These are phyloP conservation scores for Candida dendrica DNA, from an alignment of 805 yeast genomes.

Conservation along the genomic window DNA sequence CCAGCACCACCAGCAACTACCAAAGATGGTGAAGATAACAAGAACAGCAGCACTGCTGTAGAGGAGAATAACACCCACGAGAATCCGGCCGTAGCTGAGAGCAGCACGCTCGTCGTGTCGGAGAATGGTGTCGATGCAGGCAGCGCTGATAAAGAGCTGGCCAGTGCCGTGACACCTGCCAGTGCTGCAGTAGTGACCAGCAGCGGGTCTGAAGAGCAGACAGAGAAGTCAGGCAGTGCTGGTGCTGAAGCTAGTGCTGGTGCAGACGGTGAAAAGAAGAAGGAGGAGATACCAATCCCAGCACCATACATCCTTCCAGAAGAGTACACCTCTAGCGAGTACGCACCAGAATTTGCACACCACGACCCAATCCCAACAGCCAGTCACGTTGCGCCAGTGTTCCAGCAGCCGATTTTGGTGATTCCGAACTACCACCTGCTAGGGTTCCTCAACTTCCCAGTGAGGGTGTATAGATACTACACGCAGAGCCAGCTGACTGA, in stretches of 20 bases:
- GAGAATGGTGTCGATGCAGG: no score
- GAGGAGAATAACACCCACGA: conserved; percentile 5
- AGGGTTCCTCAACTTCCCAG: conserved; percentile 75
- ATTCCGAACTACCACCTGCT: conserved; percentile 69
- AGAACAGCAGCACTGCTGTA: conserved; percentile 2
- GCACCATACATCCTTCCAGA: conserved; percentile 56
- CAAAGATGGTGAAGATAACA: no score
- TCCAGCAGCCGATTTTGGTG: conserved; percentile 73
- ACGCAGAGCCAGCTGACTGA: conserved; percentile 67
- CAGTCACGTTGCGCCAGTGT: conserved; percentile 45
- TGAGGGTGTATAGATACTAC: conserved; percentile 71
- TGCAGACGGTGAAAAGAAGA: conserved; percentile 8
- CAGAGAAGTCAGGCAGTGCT: no score
- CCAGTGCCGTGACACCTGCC: no score
- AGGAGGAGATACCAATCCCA: conserved; percentile 36
- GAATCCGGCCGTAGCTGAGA: conserved; percentile 2
- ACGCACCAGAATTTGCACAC: conserved; percentile 40
- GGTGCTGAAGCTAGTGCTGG: no score
- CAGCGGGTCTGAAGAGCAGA: no score
- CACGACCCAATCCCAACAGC: conserved; percentile 21
- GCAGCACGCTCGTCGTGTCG: no score
- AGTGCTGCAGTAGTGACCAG: no score
- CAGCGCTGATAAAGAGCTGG: no score
- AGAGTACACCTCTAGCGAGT: conserved; percentile 44
- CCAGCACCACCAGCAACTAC: neutral